These are phyloP conservation scores for Emergomyces africanus DNA, from an alignment of 2,329 filamentous ascomycete genomes.

Conservation along the genomic window DNA sequence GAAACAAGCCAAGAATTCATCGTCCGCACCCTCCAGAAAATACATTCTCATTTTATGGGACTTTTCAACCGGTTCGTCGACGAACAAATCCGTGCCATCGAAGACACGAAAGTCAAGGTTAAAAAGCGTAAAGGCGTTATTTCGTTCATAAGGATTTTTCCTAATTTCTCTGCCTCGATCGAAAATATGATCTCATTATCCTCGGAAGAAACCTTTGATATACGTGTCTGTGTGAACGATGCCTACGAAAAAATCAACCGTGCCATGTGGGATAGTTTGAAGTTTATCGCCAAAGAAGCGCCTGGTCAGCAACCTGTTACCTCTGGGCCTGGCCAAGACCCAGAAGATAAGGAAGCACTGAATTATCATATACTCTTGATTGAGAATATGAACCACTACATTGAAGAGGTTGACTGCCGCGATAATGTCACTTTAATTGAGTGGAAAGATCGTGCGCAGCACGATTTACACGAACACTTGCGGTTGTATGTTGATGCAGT, in stretches of 20 bases:
- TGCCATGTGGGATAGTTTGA: slow-evolving; percentile 93
- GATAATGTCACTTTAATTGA: slow-evolving; percentile 64
- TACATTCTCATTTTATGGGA: slow-evolving; percentile 60
- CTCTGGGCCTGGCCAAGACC: slow-evolving; percentile 42
- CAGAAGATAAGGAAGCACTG: slow-evolving; percentile 88
- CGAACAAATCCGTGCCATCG: slow-evolving; percentile 87
- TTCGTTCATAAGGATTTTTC: slow-evolving; percentile 87
- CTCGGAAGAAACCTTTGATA: slow-evolving; percentile 46
- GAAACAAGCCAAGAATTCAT: slow-evolving; percentile 92
- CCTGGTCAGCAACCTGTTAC: slow-evolving; percentile 43
- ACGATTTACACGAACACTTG: slow-evolving; percentile 79
- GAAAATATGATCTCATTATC: slow-evolving; percentile 63
- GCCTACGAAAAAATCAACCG: slow-evolving; percentile 83
- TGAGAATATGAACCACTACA: slow-evolving; percentile 97
- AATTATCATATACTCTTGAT: slow-evolving; percentile 97
- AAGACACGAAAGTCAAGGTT: slow-evolving; percentile 97
- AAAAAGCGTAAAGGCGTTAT: slow-evolving; percentile 98
- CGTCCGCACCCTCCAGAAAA: slow-evolving; percentile 62
- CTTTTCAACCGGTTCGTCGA: slow-evolving; percentile 84
- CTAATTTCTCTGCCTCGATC: slow-evolving; percentile 65
- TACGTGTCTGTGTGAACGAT: slow-evolving; percentile 68
- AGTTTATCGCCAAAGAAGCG: slow-evolving; percentile 73
- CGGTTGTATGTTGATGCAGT: slow-evolving; percentile 75
- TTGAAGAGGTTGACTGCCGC: slow-evolving; percentile 73
- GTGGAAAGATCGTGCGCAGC: slow-evolving; percentile 66